Percentiles rank a stretch among this genome's conserved stretches.
Evolutionary conservation across 257 asterid species (phyloP).

Genomic region (Nicotiana noctiflora): DNA sequence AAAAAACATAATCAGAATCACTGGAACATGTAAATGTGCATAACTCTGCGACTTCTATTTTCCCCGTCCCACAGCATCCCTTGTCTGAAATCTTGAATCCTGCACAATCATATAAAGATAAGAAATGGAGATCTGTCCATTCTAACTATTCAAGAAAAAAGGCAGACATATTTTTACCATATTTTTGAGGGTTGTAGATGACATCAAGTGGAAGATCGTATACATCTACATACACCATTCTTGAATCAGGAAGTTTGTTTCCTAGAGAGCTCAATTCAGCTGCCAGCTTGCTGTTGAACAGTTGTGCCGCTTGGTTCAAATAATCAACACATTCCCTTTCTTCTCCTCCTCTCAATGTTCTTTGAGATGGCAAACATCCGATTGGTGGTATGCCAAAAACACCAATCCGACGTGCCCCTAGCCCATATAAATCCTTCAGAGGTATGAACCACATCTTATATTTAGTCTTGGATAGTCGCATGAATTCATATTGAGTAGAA

Average conservation of each 20-base stretch:
- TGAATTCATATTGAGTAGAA: background rate
- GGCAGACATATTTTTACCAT: constrained; percentile 30
- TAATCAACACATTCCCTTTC: constrained; percentile 35
- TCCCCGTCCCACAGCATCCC: constrained; percentile 17
- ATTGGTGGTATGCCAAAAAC: constrained; percentile 53
- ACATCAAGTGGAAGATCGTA: constrained; percentile 41
- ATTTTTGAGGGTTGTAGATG: constrained; percentile 42
- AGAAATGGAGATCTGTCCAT: background rate
- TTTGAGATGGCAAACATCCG: constrained; percentile 73
- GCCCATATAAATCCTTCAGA: constrained; percentile 41
- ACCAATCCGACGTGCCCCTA: constrained; percentile 52
- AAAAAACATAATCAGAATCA: constrained; percentile 3
- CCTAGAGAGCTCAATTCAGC: constrained; percentile 29
- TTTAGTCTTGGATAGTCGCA: background rate
- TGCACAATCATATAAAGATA: background rate
- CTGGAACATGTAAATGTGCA: constrained; percentile 8
- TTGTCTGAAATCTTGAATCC: constrained; percentile 5
- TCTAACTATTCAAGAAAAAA: background rate
- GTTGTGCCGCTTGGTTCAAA: constrained; percentile 30
- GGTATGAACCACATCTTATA: background rate
- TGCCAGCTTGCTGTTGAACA: constrained; percentile 41
- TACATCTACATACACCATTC: constrained; percentile 35
- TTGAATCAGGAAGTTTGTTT: constrained; percentile 24
- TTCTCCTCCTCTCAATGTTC: constrained; percentile 59
- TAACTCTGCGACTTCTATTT: constrained; percentile 6